phyloP scores from a whole-genome alignment of 1,284 basidiomycete genomes.

The Malassezia nana region DNA sequence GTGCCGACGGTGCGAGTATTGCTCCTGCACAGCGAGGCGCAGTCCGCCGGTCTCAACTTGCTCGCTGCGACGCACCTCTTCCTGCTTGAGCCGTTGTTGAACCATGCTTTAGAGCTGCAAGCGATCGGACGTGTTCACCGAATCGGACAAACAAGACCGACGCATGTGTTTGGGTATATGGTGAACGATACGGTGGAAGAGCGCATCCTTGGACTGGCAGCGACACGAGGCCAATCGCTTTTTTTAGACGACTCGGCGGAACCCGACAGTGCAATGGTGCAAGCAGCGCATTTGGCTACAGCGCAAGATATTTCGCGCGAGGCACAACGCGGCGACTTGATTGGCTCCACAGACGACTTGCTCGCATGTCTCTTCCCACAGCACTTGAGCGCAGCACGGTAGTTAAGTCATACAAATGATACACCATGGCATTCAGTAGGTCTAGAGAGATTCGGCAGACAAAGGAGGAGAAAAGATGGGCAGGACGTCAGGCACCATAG shows the following conservation, averaged over 20 bases:
- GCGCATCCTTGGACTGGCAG: constrained; percentile 27
- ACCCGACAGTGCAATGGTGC: constrained; percentile 14
- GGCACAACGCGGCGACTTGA: constrained; percentile 25
- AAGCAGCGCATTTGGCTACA: constrained; percentile 15
- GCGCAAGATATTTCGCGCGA: constrained; percentile 14
- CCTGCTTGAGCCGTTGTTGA: constrained; percentile 41
- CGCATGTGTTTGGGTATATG: constrained; percentile 35
- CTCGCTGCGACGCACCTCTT: constrained; percentile 33
- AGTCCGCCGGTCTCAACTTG: constrained; percentile 40
- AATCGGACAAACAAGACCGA: constrained; percentile 38
- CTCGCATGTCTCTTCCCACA: constrained; percentile 31
- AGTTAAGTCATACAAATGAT: too few relatives aligned
- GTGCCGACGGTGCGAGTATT: constrained; percentile 26
- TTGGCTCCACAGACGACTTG: constrained; percentile 26
- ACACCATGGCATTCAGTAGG: too few relatives aligned
- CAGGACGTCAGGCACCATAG: background rate
- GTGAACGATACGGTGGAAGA: constrained; percentile 40
- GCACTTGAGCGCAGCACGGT: constrained; percentile 3
- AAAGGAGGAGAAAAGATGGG: background rate
- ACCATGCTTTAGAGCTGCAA: constrained; percentile 37
- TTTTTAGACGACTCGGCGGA: constrained; percentile 20
- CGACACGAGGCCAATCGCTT: constrained; percentile 26
- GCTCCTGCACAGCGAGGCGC: constrained; percentile 41
- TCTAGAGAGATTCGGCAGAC: too few relatives aligned
- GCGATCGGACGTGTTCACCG: constrained; percentile 41